Evolutionary conservation across 306 rosid species (phyloP).

Genomic region (Quercus alba): DNA sequence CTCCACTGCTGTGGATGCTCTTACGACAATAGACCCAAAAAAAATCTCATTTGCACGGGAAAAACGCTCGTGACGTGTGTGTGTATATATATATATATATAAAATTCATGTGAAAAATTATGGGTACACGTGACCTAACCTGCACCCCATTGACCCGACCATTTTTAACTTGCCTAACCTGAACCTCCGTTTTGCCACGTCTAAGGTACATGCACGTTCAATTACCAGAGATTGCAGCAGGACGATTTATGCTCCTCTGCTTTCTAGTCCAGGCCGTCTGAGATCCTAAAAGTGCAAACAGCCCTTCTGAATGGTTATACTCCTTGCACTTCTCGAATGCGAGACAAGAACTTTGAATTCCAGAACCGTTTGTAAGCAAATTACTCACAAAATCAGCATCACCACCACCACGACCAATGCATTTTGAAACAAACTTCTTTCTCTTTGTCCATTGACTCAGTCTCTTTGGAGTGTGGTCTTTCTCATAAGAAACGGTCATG

Average conservation of each 20-base stretch:
- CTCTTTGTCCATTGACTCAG: slow-evolving; percentile 31
- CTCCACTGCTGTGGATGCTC: no score
- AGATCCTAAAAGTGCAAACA: slow-evolving; percentile 50
- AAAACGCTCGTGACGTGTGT: no score
- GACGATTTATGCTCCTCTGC: slow-evolving; percentile 43
- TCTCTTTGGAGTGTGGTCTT: slow-evolving; percentile 42
- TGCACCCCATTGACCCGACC: no score
- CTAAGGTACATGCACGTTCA: background rate
- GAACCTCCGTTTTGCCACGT: no score
- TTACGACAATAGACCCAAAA: no score
- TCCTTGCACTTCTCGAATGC: slow-evolving; percentile 60
- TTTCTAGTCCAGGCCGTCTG: slow-evolving; percentile 38
- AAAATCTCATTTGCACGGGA: no score
- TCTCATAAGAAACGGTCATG: slow-evolving; percentile 78
- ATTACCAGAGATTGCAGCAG: slow-evolving; percentile 47
- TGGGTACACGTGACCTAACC: no score
- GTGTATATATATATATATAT: no score
- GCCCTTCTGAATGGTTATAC: slow-evolving; percentile 37
- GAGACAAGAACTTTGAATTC: slow-evolving; percentile 59
- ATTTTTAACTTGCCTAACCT: no score
- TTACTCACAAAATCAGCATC: slow-evolving; percentile 34
- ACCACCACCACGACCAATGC: background rate
- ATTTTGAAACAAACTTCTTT: slow-evolving; percentile 29
- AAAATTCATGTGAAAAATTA: no score
- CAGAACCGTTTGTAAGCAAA: slow-evolving; percentile 58